A percentile compares a stretch with the other conserved stretches of the same genome.
Evolutionary conservation across 495 filamentous ascomycete species (phyloP).

Genomic region (Penicillium subrubescens): DNA sequence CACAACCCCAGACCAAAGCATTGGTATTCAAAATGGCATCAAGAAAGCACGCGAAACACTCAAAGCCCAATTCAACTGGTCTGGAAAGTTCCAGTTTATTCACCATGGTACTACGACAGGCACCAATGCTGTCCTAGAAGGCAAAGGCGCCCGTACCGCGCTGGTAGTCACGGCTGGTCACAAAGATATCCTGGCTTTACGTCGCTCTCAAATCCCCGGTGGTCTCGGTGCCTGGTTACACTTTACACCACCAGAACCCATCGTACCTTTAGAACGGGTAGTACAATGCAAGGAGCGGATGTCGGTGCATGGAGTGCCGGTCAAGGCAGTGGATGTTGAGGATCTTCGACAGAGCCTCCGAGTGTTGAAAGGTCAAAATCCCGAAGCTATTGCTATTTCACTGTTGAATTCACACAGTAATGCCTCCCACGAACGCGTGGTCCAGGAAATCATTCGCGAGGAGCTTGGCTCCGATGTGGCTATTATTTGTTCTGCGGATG

Average conservation of each 20-base stretch:
- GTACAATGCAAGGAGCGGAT: conserved; percentile 52
- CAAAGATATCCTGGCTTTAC: conserved; percentile 43
- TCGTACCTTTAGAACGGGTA: conserved; percentile 52
- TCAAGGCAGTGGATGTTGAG: conserved; percentile 42
- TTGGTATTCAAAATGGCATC: conserved; percentile 50
- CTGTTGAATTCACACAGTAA: conserved; percentile 53
- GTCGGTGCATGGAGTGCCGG: conserved; percentile 43
- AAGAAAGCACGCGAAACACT: conserved; percentile 37
- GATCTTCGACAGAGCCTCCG: conserved; percentile 34
- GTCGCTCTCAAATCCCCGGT: conserved; percentile 52
- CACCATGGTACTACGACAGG: conserved; percentile 46
- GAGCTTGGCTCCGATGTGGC: conserved; percentile 41
- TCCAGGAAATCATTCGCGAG: conserved; percentile 35
- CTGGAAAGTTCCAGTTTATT: conserved; percentile 38
- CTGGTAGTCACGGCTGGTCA: conserved; percentile 45
- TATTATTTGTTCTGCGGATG: conserved; percentile 48
- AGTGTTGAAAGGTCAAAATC: conserved; percentile 33
- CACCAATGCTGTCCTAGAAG: conserved; percentile 46
- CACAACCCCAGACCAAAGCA: conserved; percentile 48
- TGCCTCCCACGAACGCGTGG: conserved; percentile 41
- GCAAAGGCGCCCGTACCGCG: conserved; percentile 44
- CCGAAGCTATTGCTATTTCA: conserved; percentile 50
- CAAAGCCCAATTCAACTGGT: conserved; percentile 25
- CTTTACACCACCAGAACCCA: conserved; percentile 48
- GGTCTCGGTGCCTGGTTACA: conserved; percentile 51